phyloP scores from a whole-genome alignment of 1,284 basidiomycete genomes.

The Moniliophthora roreri region DNA sequence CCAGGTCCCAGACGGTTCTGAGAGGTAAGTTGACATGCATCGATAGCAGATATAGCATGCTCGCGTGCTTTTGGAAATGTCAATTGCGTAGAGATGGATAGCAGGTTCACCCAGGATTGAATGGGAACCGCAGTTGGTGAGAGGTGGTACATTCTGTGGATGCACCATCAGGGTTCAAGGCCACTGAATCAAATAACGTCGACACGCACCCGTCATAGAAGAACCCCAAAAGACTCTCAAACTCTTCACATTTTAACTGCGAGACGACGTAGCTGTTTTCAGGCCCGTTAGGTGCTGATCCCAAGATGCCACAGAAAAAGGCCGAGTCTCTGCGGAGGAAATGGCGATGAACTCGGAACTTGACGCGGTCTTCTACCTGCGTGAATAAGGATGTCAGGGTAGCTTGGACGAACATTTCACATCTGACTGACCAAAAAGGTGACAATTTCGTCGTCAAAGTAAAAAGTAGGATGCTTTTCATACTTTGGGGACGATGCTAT shows the following conservation, averaged over 20 bases:
- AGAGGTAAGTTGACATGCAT: not conserved
- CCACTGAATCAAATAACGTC: too few species aligned
- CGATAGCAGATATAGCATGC: constrained; percentile 11
- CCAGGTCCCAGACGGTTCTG: not conserved
- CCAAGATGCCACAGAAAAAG: constrained; percentile 7
- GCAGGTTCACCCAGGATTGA: constrained; percentile 10
- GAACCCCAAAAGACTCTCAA: constrained; percentile 8
- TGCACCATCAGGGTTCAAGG: too few species aligned
- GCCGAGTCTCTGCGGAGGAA: constrained; percentile 8
- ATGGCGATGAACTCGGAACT: constrained; percentile 9
- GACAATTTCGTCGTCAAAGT: not conserved
- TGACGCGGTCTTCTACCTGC: constrained; percentile 9
- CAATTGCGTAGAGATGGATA: constrained; percentile 5
- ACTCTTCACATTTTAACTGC: constrained; percentile 1
- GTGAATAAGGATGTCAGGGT: not conserved
- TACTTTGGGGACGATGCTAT: too few species aligned
- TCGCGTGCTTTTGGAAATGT: constrained; percentile 8
- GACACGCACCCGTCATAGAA: constrained; percentile 12
- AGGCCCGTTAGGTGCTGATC: not conserved
- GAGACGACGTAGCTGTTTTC: not conserved
- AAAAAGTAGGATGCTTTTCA: not conserved
- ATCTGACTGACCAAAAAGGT: not conserved
- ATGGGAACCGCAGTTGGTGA: not conserved
- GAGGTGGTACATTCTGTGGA: constrained; percentile 10
- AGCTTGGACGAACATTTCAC: too few species aligned